A percentile compares a stretch with the other conserved stretches of the same genome.
phyloP scores from a whole-genome alignment of 2,329 filamentous ascomycete genomes.

The Beauveria pseudobassiana region DNA sequence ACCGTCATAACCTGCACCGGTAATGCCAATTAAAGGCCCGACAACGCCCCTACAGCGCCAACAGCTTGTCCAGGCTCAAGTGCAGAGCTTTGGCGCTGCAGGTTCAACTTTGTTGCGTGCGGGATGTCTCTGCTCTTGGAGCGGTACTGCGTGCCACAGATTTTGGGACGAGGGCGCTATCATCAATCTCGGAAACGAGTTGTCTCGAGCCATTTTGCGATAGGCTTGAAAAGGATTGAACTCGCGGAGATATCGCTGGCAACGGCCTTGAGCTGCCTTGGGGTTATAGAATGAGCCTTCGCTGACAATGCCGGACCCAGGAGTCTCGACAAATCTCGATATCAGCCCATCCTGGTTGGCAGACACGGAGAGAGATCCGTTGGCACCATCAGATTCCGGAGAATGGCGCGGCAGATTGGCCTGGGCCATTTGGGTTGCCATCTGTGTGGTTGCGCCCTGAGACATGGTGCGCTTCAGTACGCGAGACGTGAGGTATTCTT shows the following conservation, averaged over 20 bases:
- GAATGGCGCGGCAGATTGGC: conserved; percentile 31
- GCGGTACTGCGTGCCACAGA: conserved; percentile 31
- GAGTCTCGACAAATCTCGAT: conserved; percentile 51
- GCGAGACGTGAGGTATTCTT: conserved; percentile 59
- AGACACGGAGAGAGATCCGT: conserved; percentile 17
- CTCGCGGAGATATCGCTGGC: conserved; percentile 29
- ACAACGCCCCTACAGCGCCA: conserved; percentile 29
- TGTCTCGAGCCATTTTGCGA: conserved; percentile 18
- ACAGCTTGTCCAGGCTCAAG: conserved; percentile 54
- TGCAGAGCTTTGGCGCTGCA: conserved; percentile 64
- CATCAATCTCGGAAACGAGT: conserved; percentile 22
- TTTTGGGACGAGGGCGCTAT: conserved; percentile 41
- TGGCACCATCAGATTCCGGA: conserved; percentile 22
- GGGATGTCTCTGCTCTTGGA: conserved; percentile 48
- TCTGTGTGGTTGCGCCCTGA: conserved; percentile 54
- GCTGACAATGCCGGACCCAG: conserved; percentile 40
- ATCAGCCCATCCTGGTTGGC: conserved; percentile 42
- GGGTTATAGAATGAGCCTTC: conserved; percentile 45
- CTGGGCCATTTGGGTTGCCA: conserved; percentile 49
- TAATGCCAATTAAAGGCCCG: conserved; percentile 43
- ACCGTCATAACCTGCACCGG: conserved; percentile 48
- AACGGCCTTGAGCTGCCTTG: conserved; percentile 23
- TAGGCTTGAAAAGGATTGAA: conserved; percentile 35
- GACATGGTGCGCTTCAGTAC: conserved; percentile 58
- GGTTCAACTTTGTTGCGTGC: conserved; percentile 67